Evolutionary conservation across 139 green algal species (phyloP).

Genomic region (Prasinococcaceae sp.): DNA sequence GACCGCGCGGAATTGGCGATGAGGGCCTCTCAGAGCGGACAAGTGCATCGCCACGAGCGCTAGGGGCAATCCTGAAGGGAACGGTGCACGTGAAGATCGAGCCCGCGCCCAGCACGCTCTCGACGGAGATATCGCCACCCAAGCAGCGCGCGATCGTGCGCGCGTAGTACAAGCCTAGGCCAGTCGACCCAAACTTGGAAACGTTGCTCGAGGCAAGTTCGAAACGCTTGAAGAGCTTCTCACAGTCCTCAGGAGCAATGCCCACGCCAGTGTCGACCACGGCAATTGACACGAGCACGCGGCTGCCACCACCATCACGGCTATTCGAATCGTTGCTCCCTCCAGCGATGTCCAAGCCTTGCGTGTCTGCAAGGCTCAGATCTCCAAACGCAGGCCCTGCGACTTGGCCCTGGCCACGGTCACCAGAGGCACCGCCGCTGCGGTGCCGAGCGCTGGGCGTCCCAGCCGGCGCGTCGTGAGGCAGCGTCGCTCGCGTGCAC

Average conservation of each 20-base stretch:
- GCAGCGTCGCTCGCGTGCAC: background rate
- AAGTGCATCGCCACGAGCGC: no score
- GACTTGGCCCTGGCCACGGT: background rate
- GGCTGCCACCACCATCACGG: background rate
- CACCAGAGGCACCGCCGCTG: background rate
- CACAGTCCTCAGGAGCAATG: background rate
- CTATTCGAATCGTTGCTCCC: constrained; percentile 7
- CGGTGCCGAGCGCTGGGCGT: background rate
- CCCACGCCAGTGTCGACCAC: background rate
- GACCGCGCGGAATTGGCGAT: no score
- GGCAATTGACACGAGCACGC: background rate
- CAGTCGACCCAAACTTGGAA: background rate
- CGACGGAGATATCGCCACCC: constrained; percentile 12
- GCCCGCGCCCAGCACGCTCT: constrained; percentile 11
- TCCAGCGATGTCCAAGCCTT: constrained; percentile 1
- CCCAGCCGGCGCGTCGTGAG: constrained; percentile 3
- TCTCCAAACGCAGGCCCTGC: constrained; percentile 3
- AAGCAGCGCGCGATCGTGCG: constrained; percentile 8
- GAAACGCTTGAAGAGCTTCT: background rate
- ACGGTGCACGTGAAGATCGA: constrained; percentile 14
- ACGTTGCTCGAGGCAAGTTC: background rate
- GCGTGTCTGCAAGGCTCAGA: constrained; percentile 12
- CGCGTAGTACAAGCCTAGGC: constrained; percentile 2
- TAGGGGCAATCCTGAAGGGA: no score
- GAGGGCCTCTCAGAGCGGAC: no score